Conservation (phyloP, 345 rosid species). For the Eucalyptus polyanthemos region DNA sequence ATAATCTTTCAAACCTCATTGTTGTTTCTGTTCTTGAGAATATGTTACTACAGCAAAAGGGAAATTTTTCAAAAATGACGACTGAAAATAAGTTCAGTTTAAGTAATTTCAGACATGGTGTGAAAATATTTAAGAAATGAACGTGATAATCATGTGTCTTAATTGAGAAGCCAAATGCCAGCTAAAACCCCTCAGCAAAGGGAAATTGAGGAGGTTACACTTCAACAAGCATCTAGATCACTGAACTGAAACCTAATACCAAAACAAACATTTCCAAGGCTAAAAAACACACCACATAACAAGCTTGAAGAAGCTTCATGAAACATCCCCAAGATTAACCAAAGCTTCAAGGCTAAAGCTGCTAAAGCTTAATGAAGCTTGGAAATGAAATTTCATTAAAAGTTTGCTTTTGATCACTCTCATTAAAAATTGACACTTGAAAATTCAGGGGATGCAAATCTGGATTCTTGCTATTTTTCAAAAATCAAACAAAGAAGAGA, state of each 20-base stretch:
- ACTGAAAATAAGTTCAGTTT: neutral
- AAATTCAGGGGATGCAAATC: neutral
- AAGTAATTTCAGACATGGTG: neutral
- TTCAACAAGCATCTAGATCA: neutral
- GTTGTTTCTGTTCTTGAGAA: neutral
- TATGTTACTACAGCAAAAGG: neutral
- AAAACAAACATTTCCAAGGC: neutral
- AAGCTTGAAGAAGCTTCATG: neutral
- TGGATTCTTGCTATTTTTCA: neutral
- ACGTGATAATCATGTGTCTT: neutral
- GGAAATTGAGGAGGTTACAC: neutral
- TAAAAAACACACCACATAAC: neutral
- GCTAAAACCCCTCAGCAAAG: neutral
- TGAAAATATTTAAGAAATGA: neutral
- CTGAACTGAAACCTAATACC: neutral
- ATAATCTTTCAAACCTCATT: neutral
- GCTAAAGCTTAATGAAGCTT: neutral
- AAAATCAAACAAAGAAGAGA: neutral
- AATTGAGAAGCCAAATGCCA: neutral
- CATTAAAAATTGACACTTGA: neutral
- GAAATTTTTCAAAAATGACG: neutral
- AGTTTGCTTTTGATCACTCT: neutral
- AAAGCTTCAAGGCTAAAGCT: neutral
- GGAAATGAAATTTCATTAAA: neutral
- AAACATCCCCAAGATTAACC: neutral